Conservation (phyloP, 2,329 filamentous ascomycete genomes). For the Fusarium buharicum region DNA sequence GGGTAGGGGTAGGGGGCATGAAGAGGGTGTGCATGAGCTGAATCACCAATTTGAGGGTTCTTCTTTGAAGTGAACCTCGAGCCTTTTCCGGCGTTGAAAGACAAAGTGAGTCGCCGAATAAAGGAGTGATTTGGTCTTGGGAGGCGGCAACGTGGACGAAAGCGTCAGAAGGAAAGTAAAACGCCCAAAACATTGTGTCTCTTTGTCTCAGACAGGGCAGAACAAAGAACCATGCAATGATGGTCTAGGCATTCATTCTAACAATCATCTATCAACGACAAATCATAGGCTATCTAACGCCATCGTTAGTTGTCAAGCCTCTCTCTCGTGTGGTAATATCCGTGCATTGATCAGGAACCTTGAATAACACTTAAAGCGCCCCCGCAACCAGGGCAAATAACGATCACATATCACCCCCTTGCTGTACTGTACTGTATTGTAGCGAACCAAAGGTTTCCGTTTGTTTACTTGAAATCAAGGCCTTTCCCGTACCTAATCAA, state of each 20-base stretch:
- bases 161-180: conserved; percentile 30
- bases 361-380: conserved; percentile 20
- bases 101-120: not conserved
- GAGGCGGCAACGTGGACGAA: conserved; percentile 19
- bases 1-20: not conserved
- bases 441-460: not conserved
- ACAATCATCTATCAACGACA: not conserved
- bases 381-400: conserved; percentile 5
- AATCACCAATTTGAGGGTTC: too few relatives aligned
- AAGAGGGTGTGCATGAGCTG: conserved; percentile 21
- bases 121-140: conserved; percentile 9
- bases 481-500: conserved; percentile 20
- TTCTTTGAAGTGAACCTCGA: too few relatives aligned
- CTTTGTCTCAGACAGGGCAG: not conserved
- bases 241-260: not conserved
- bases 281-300: not conserved
- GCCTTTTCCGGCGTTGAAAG: not conserved
- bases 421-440: conserved; percentile 3
- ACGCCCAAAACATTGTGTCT: conserved; percentile 12
- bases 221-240: not conserved
- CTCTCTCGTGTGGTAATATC: conserved; percentile 15
- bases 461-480: conserved; percentile 5
- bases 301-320: not conserved
- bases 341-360: conserved; percentile 30
- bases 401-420: not conserved